phyloP scores from a whole-genome alignment of 192 early-diverging fungal genomes.

The Phycomyces nitens region DNA sequence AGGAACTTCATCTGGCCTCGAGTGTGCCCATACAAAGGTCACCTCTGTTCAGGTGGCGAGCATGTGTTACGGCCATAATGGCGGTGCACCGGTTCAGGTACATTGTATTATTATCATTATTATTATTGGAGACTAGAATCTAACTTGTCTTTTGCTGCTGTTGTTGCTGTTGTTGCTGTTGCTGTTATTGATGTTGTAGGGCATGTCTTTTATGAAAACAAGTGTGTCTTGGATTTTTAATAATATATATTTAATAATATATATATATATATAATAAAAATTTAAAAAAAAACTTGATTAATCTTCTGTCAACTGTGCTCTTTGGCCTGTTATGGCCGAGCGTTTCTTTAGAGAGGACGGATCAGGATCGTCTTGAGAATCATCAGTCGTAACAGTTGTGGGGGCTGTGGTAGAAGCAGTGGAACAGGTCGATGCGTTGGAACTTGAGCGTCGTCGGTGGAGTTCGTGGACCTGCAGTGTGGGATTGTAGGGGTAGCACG shows the following conservation, averaged over 20 bases:
- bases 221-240: too few relatives aligned
- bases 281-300: too few relatives aligned
- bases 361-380: background rate
- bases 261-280: too few relatives aligned
- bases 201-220: too few relatives aligned
- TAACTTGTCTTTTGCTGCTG: too few relatives aligned
- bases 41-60: background rate
- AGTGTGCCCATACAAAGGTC: background rate
- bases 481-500: conserved; percentile 11
- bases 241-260: too few relatives aligned
- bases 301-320: too few relatives aligned
- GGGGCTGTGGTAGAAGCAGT: conserved; percentile 1
- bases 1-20: background rate
- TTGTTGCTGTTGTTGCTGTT: too few relatives aligned
- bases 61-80: background rate
- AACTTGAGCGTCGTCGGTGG: conserved; percentile 25
- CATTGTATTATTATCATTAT: background rate
- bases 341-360: background rate
- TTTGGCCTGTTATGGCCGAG: too few relatives aligned
- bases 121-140: too few relatives aligned
- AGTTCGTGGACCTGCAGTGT: conserved; percentile 10
- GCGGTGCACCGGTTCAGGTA: background rate
- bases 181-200: too few relatives aligned
- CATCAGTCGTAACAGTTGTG: conserved; percentile 1
- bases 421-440: conserved; percentile 13